Evolutionary conservation across 2,329 filamentous ascomycete genomes (phyloP).

Genomic region (Penicillium janthinellum): DNA sequence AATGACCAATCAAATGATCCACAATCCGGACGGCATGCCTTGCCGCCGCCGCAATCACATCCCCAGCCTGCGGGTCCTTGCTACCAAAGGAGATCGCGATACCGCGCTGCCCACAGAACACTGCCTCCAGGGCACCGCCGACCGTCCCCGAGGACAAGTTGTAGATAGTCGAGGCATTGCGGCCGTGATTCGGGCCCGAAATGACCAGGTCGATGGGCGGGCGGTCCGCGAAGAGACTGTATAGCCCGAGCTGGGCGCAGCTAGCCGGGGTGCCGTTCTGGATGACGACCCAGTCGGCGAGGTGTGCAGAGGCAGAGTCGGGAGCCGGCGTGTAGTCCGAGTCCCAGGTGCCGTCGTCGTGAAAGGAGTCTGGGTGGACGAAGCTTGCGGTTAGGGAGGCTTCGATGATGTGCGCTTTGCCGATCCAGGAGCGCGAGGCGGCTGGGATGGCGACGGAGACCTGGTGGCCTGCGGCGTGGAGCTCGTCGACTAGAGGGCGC

Average conservation of each 20-base stretch:
- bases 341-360: conserved; percentile 58
- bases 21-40: conserved; percentile 72
- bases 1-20: conserved; percentile 71
- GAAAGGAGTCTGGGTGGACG: conserved; percentile 64
- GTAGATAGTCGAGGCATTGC: conserved; percentile 77
- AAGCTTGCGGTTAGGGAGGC: conserved; percentile 77
- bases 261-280: conserved; percentile 75
- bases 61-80: conserved; percentile 72
- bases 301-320: conserved; percentile 52
- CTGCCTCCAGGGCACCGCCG: conserved; percentile 74
- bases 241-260: conserved; percentile 74
- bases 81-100: conserved; percentile 87
- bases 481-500: conserved; percentile 67
- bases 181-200: conserved; percentile 75
- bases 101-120: conserved; percentile 65
- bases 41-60: conserved; percentile 72
- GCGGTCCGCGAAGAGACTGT: conserved; percentile 71
- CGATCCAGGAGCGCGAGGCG: conserved; percentile 90
- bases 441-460: conserved; percentile 88
- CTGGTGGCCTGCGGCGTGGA: conserved; percentile 71
- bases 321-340: conserved; percentile 45
- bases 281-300: conserved; percentile 66
- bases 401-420: conserved; percentile 92
- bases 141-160: conserved; percentile 73
- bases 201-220: conserved; percentile 72